Evolutionary conservation across 169 alveolate species (phyloP), one percentile per base, ranked within the genome.

Genomic region (Toxoplasma gondii): DNA sequence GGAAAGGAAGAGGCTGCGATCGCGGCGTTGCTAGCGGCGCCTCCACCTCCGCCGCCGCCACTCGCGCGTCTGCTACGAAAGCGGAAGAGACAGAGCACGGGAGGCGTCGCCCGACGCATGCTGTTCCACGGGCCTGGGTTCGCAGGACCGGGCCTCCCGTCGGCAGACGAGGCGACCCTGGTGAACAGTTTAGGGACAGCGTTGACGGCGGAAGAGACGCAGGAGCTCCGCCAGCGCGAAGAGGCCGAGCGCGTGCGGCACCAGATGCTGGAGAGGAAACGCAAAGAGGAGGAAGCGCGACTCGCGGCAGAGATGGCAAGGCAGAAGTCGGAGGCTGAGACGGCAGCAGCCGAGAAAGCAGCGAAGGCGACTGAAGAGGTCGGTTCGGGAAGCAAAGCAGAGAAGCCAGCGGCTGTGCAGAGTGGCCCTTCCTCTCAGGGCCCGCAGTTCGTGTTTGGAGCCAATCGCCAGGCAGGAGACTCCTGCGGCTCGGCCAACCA

Each of bases 171-270:
- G 38, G 90, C 90, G 9, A 44, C 53, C 2, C n/a, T 82, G 41
- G 90, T 82, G 41, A 82, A 82, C 90, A 82, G 90, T 43, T 36
- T 82, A 38, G 90, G 90, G 34, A 82, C 69, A 7, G 90, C 90
- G 1, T 36, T 82, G 67, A 82, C 90, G 38, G 53, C 67, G 9
- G 90, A 82, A 67, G 90, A 82, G 90, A 82, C 90, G 36, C 90
- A 39, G 67, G 67, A 82, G 64, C 90, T 82, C 19, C 90, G 90
- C 24, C 90, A 36, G 64, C 53, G 67, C 27, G 90, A 82, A 43
- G 38, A 82, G 64, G 67, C 38, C 38, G 67, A 82, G 90, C 90
- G 90, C 5, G 39, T 34, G 84, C 4, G 86, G 86, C 39, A n/a
- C 39, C 86, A 78, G 44, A 36, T 78, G 86, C 49, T 38, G 39